Base-by-base conservation (phyloP, 176 grass and related monocot genomes). In the Sorghum bicolor region DNA sequence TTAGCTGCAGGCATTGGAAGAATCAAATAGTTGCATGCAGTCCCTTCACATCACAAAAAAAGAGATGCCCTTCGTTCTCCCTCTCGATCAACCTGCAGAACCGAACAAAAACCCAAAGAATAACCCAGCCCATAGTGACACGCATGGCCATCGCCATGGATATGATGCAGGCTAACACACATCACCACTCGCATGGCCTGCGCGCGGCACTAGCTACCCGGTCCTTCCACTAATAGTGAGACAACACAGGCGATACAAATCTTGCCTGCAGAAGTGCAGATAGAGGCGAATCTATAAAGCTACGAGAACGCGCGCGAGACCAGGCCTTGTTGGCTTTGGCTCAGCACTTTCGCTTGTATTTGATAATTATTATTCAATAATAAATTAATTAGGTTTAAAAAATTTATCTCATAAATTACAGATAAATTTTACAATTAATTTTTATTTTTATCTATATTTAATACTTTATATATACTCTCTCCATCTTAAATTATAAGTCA, bases 201-300 rank as follows among this genome's bases (percentile, higher is more conserved):
- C 43, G 12, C 8, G 39, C 43, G 11, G 45, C 45, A 48, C 45
- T 1, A 48, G 45, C 45, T 1, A 48, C 15, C 45, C 4, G 4
- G 45, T 40, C 38, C 45, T 50, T 50, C 47, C 47, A 50, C 47
- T 50, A 48, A 11, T n/a, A 41, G 36, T 33, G 43, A 65, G 28
- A 72, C 34, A 70, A n/a, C n/a, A 70, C 16, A 38, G 2, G 10
- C 7, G 24, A 24, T 4, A 5, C 10, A 64, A 45, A 79, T 43
- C 55, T 63, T 77, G 19, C 75, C 74, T 84, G 80, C 41, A 79
- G 86, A 83, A 73, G 84, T 84, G 80, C 41, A 79, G 86, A 83
- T 79, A 88, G 81, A 44, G 55, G 40, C 87, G 81, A 84, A 84
- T 47, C 13, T 47, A 19, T 80, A 84, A 84, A 88, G 43, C 45